phyloP scores from a whole-genome alignment of 192 early-diverging fungal species.

The Rhizoclosmatium sp. region DNA sequence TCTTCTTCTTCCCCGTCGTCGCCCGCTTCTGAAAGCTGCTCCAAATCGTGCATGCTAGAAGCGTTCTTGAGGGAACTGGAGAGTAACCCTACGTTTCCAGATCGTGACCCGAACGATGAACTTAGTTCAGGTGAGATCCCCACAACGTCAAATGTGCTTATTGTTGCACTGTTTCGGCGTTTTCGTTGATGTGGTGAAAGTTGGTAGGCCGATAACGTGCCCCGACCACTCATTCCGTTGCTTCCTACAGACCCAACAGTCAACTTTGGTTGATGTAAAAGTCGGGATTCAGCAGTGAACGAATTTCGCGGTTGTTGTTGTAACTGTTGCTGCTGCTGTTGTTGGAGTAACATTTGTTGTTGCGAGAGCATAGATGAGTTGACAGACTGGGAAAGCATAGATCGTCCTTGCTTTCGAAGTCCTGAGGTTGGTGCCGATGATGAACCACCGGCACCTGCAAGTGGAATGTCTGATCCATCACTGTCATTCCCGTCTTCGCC shows the following conservation, averaged over 20 bases:
- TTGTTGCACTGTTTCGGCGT: constrained; percentile 23
- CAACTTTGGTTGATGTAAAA: constrained; percentile 24
- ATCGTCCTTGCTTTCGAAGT: background rate
- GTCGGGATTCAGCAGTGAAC: constrained; percentile 17
- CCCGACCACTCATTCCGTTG: constrained; percentile 12
- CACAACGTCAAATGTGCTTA: background rate
- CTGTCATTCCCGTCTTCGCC: background rate
- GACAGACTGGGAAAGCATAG: too few species aligned
- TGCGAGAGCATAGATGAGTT: too few species aligned
- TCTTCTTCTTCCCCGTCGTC: background rate
- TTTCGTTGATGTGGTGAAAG: constrained; percentile 8
- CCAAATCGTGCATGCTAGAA: background rate
- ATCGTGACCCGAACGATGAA: background rate
- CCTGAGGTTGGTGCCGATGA: background rate
- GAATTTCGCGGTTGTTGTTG: background rate
- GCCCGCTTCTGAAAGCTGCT: background rate
- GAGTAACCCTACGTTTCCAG: background rate
- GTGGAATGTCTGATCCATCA: background rate
- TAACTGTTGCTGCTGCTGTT: constrained; percentile 3
- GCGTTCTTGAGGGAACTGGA: constrained; percentile 18
- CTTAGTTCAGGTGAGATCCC: background rate
- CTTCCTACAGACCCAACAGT: constrained; percentile 7
- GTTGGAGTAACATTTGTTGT: too few species aligned
- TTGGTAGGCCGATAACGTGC: background rate
- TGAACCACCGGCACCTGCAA: background rate